These are phyloP conservation scores for Takashimella tepidaria DNA, from an alignment of 1,284 basidiomycete species.

Conservation along the genomic window DNA sequence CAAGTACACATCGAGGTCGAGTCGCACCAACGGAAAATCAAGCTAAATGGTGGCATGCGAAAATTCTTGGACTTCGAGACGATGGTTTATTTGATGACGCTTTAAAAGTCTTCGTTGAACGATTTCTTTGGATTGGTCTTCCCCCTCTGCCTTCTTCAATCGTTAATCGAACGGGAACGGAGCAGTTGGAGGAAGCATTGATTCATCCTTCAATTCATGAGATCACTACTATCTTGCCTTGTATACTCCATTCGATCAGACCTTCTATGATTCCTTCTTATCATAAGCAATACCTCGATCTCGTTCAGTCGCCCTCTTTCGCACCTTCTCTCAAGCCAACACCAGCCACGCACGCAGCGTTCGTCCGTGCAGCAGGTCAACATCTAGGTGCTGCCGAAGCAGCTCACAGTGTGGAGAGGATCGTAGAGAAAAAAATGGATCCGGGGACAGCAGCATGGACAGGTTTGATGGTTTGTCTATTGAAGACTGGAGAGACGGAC, in stretches of 20 bases:
- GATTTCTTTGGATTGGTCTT: constrained; percentile 33
- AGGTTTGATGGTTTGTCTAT: constrained; percentile 20
- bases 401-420: constrained; percentile 10
- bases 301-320: neutral
- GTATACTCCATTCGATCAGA: constrained; percentile 20
- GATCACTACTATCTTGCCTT: constrained; percentile 26
- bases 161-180: neutral
- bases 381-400: constrained; percentile 15
- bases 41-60: constrained; percentile 28
- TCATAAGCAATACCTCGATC: constrained; percentile 18
- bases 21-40: constrained; percentile 6
- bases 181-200: neutral
- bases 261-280: constrained; percentile 7
- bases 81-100: constrained; percentile 18
- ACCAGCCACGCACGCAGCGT: constrained; percentile 19
- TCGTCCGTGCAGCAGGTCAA: constrained; percentile 23
- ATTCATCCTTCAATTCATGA: constrained; percentile 21
- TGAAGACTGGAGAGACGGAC: constrained; percentile 14
- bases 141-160: constrained; percentile 13
- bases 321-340: constrained; percentile 24
- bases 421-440: constrained; percentile 11
- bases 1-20: constrained; percentile 1
- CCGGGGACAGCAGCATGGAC: constrained; percentile 19
- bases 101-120: constrained; percentile 18
- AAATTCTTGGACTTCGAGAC: constrained; percentile 20